Base-by-base conservation (phyloP, 768 basidiomycete species). In the Leucogyrophana mollusca region DNA sequence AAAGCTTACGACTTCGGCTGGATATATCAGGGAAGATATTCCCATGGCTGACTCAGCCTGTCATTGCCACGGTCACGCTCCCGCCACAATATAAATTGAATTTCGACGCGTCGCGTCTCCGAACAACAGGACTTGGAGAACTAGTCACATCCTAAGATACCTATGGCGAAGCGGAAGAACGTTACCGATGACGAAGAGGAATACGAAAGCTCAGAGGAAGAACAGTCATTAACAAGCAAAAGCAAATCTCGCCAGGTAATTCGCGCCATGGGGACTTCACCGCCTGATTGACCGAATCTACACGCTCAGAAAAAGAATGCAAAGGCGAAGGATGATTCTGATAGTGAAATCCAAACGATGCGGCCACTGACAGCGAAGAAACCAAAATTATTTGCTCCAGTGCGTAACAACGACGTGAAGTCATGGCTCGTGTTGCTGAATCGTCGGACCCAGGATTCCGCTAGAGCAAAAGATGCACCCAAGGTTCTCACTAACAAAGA, bases 21-120 rank as follows among this genome's bases (percentile, higher is more conserved):
- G 41, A 67, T 61, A 68, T 64, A 68, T 68, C 55, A 68, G 56
- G 64, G 44, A 68, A 50, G 47, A 51, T 0, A 1, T 55, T 68
- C 59, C 34, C 64, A 64, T 36, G 9, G 2, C 3, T 2, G 1
- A 45, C 41, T 27, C 40, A 38, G 1, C 0, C 33, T 53, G 11
- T 27, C 30, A 32, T 37, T 37, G 17, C 39, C 30, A 27, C 40
- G 40, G 35, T 24, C 38, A 47, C 27, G 27, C 39, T 13, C 37
- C 34, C 36, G n/a, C n/a, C n/a, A n/a, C n/a, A n/a, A n/a, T 18
- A 4, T 21, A 43, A 14, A 56, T 50, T 35, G 51, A 47, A 55
- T n/a, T n/a, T n/a, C n/a, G 43, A 50, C 48, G 51, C 48, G 56
- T 8, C 33, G 17, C 42, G 17, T 20, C 14, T 35, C 22, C 43